phyloP scores from a whole-genome alignment of 148 eudicot species.

The Amaranthus cruentus region DNA sequence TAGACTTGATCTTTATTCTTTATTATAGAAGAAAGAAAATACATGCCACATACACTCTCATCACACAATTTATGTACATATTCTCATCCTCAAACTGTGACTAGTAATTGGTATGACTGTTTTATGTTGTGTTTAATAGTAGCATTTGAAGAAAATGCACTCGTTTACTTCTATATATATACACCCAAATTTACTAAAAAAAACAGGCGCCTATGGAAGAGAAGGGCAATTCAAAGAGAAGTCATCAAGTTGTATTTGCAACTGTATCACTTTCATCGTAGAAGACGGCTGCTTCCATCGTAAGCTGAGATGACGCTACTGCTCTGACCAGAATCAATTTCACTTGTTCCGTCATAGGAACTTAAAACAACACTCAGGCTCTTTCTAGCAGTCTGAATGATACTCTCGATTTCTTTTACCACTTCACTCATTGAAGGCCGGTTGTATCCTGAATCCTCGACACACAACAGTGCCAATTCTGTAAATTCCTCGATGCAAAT shows the following conservation, averaged over 20 bases:
- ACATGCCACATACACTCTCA: too few relatives aligned
- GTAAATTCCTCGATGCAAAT: constrained; percentile 45
- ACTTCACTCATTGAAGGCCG: constrained; percentile 60
- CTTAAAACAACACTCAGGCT: constrained; percentile 1
- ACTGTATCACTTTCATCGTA: constrained; percentile 14
- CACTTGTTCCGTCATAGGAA: constrained; percentile 34
- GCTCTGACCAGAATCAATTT: constrained; percentile 30
- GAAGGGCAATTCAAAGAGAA: background rate
- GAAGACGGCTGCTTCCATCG: constrained; percentile 7
- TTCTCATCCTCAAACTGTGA: too few relatives aligned
- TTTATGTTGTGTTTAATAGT: too few relatives aligned
- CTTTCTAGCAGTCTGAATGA: constrained; percentile 39
- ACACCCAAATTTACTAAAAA: background rate
- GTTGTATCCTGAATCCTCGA: constrained; percentile 40
- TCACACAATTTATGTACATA: too few relatives aligned
- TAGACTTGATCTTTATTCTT: too few relatives aligned
- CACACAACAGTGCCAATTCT: constrained; percentile 49
- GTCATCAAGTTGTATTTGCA: background rate
- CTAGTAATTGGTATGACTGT: too few relatives aligned
- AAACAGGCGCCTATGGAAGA: background rate
- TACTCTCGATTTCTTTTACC: constrained; percentile 56
- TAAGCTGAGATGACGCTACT: background rate
- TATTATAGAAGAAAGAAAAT: too few relatives aligned
- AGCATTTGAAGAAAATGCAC: too few relatives aligned
- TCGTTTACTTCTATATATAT: too few relatives aligned